Base-by-base conservation (phyloP, 441 rosid genomes). In the Euphorbia celastroides region DNA sequence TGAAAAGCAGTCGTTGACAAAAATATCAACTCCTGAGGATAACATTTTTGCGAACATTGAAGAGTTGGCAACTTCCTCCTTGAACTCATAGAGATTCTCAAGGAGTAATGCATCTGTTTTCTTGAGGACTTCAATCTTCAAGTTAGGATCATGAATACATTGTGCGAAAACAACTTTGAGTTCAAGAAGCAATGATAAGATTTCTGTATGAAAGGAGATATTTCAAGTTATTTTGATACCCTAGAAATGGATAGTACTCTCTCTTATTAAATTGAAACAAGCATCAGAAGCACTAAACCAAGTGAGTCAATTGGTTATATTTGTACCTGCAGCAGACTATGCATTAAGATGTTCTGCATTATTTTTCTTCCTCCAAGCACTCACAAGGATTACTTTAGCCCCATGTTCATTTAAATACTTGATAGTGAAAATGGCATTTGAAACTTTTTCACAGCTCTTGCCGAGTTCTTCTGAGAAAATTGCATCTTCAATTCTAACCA, bases 401-500 rank as follows among this genome's bases (percentile, higher is more conserved):
- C 86, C 83, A 60, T 80, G 72, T 77, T 71, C 81, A 61, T 48
- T 72, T 54, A 84, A 71, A 76, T 83, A 84, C 67, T 69, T 75
- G 63, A 88, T 75, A 28, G 87, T 86, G 75, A 59, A 57, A 72
- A 84, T 52, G 46, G 87, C 81, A 64, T 38, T 68, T 2, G 75
- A 82, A 60, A 72, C 66, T 57, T 80, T 72, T 26, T 14, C 75
- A 50, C 75, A 80, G 52, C 73, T 76, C 62, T 20, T 68, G 66
- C 80, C 79, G 57, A 64, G 57, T 30, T 78, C 80, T 74, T 83
- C 80, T 51, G 84, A 79, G 70, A 88, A 71, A 69, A 79, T 61
- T 71, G 72, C 42, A 62, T 83, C 75, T 72, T 88, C 95, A 74
- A 88, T 84, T 69, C 92, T 86, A 74, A 88, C 86, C 82, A 88